Evolutionary conservation across 148 eudicot genomes (phyloP), one percentile per base, ranked within the genome.

Genomic region (Gaultheria prostrata): DNA sequence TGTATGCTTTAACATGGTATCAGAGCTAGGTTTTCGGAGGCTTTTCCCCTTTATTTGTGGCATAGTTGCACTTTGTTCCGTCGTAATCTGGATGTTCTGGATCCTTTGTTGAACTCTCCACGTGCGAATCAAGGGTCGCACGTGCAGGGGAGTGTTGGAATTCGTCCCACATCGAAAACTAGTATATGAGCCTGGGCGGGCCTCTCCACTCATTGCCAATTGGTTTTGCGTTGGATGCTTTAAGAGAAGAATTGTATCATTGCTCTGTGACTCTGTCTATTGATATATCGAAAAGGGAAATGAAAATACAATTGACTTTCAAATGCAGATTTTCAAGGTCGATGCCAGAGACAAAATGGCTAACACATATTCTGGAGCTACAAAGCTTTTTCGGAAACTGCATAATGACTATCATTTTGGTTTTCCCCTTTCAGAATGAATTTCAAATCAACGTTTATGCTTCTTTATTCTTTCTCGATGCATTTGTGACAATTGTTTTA

Each of bases 391-490:
- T 71, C 61, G 9, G 39, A 71, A 71, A 71, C 75, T 33, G 45
- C 75, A 73, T 73, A 73, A 39, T 43, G 77, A 74, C 48, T 12
- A 39, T 21, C 50, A 1, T 43, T 75, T 75, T 75, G 32, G 78
- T 10, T 21, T 46, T 21, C 51, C 51, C 24, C 32, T n/a, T 46
- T 13, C 17, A 24, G 8, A 75, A n/a, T n/a, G 54, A 32, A 46
- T 75, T 46, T 17, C 32, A 14, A 75, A 74, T 45, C 32, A 15
- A 75, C 30, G 13, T 75, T 24, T n/a, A 75, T 75, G 78, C 17
- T 75, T 75, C 18, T 75, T 75, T 75, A 45, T 75, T 74, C 54
- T 18, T 71, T 71, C 76, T 32, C 75, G 17, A 71, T 17, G 48
- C 76, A 28, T 28, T 71, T 33, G 12, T 6, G n/a, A 35, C 48